These are phyloP conservation scores for Alternaria rosae DNA, from an alignment of 2,329 filamentous ascomycete species.

Conservation along the genomic window DNA sequence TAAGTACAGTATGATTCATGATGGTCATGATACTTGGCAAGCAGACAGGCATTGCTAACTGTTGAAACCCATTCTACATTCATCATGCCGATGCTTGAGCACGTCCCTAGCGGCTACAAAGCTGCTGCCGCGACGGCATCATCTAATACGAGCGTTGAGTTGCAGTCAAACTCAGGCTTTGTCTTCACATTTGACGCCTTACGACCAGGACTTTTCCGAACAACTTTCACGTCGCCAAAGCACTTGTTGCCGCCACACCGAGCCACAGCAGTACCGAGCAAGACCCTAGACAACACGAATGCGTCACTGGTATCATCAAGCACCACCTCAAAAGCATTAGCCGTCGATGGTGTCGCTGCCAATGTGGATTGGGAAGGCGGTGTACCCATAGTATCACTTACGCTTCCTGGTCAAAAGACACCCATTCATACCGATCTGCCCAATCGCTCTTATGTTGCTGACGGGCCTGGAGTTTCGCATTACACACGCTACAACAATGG, in stretches of 20 bases:
- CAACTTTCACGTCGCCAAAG: conserved; percentile 68
- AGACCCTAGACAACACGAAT: conserved; percentile 44
- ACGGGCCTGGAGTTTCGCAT: conserved; percentile 68
- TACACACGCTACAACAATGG: conserved; percentile 69
- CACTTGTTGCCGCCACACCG: conserved; percentile 72
- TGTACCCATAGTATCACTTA: conserved; percentile 64
- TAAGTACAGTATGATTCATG: conserved; percentile 9
- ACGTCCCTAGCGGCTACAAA: conserved; percentile 48
- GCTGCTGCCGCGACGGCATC: conserved; percentile 29
- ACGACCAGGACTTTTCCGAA: conserved; percentile 69
- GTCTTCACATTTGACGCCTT: conserved; percentile 70
- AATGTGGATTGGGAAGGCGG: conserved; percentile 66
- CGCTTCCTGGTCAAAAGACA: conserved; percentile 57
- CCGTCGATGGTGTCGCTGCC: conserved; percentile 60
- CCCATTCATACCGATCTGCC: conserved; percentile 69
- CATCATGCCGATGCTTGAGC: conserved; percentile 60
- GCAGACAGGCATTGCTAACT: not conserved
- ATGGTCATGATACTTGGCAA: not conserved
- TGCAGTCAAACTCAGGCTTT: conserved; percentile 57
- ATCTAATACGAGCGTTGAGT: conserved; percentile 43
- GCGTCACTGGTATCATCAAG: conserved; percentile 46
- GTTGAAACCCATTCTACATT: not conserved
- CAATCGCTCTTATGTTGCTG: conserved; percentile 70
- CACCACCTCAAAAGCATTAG: conserved; percentile 53
- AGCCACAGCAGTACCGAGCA: conserved; percentile 59